Conservation (phyloP, 805 yeast genomes). For the Candida maltosa region DNA sequence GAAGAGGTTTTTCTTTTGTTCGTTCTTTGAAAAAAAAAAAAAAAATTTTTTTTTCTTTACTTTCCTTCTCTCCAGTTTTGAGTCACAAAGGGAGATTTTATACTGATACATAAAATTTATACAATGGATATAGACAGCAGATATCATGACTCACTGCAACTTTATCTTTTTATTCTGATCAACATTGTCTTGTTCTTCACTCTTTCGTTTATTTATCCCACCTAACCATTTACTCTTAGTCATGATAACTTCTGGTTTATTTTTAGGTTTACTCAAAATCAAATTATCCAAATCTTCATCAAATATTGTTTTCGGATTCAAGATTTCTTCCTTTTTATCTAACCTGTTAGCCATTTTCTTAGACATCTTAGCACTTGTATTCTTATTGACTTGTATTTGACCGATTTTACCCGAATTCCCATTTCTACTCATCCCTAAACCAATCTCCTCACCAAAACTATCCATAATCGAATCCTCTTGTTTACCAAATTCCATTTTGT, state of each 20-base stretch:
- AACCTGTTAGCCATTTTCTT: slow-evolving; percentile 57
- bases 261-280: slow-evolving; percentile 8
- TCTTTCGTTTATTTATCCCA: slow-evolving; percentile 15
- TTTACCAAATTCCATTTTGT: slow-evolving; percentile 79
- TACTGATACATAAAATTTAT: background rate
- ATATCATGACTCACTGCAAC: background rate
- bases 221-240: slow-evolving; percentile 17
- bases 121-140: background rate
- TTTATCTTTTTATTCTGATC: slow-evolving; percentile 1
- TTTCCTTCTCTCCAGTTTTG: background rate
- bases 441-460: slow-evolving; percentile 75
- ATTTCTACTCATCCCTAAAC: slow-evolving; percentile 67
- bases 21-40: background rate
- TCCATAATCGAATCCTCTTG: slow-evolving; percentile 61
- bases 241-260: background rate
- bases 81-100: background rate
- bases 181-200: background rate
- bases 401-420: slow-evolving; percentile 16
- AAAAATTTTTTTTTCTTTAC: background rate
- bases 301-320: slow-evolving; percentile 3
- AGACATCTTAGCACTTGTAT: slow-evolving; percentile 56
- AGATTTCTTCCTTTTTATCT: slow-evolving; percentile 10
- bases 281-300: slow-evolving; percentile 15
- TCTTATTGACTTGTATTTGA: slow-evolving; percentile 34
- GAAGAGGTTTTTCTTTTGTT: background rate